A percentile compares a stretch with the other conserved stretches of the same genome.
Conservation (phyloP, 2,329 filamentous ascomycete genomes). For the Colletotrichum lupini region DNA sequence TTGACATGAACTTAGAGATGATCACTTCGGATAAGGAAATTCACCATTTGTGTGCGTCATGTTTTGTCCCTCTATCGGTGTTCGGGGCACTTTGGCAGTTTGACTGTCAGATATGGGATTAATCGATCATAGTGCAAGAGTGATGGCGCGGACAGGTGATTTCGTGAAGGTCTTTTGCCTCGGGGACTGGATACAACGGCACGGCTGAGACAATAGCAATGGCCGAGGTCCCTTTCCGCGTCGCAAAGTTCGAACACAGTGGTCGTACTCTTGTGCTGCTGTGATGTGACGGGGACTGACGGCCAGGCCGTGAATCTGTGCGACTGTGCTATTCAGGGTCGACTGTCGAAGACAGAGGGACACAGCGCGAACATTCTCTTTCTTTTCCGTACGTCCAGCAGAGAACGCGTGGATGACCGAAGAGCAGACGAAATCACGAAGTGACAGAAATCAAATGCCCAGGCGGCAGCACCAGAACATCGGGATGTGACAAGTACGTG, state of each 20-base stretch:
- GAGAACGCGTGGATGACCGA: not conserved
- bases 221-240: slow-evolving; percentile 8
- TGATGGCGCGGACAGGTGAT: not conserved
- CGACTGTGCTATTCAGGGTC: not conserved
- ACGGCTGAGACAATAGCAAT: slow-evolving; percentile 1
- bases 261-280: not conserved
- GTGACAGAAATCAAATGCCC: not conserved
- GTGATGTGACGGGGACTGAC: slow-evolving; percentile 2
- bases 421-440: slow-evolving; percentile 1
- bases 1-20: not conserved
- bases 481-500: slow-evolving; percentile 27
- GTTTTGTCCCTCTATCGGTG: slow-evolving; percentile 5
- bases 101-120: not conserved
- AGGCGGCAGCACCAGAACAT: slow-evolving; percentile 2
- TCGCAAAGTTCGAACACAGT: not conserved
- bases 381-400: not conserved
- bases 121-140: not conserved
- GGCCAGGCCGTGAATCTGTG: not conserved
- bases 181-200: not conserved
- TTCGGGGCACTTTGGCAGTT: not conserved
- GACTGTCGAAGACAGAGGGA: slow-evolving; percentile 5
- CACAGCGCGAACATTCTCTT: not conserved
- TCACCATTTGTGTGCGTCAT: not conserved
- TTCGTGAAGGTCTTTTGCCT: not conserved
- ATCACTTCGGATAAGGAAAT: not conserved